Evolutionary conservation across 2,329 filamentous ascomycete species (phyloP).

Genomic region (Alternaria metachromatica): DNA sequence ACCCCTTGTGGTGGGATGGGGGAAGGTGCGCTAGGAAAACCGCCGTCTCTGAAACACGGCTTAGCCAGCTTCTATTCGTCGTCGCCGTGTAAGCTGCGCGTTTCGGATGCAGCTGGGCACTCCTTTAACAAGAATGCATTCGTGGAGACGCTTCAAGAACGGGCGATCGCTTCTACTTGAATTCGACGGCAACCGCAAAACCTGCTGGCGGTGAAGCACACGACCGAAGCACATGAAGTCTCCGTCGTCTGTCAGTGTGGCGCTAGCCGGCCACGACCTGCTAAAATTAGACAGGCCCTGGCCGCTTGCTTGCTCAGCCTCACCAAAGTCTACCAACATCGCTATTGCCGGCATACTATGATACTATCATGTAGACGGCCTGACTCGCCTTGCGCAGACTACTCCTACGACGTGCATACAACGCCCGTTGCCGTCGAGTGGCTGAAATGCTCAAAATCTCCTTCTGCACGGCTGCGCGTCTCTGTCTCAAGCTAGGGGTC

Average conservation of each 20-base stretch:
- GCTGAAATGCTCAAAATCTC: neutral
- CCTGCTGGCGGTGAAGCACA: constrained; percentile 18
- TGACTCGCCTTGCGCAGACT: neutral
- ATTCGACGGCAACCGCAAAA: neutral
- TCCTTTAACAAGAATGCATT: constrained; percentile 30
- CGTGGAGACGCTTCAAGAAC: constrained; percentile 15
- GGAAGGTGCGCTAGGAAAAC: constrained; percentile 24
- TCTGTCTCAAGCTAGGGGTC: constrained; percentile 9
- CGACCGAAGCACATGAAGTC: constrained; percentile 7
- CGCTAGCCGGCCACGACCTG: constrained; percentile 19
- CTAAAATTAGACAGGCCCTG: constrained; percentile 32
- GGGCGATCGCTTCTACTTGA: constrained; percentile 7
- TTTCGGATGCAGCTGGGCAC: constrained; percentile 28
- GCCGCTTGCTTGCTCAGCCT: constrained; percentile 36
- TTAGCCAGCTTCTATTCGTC: constrained; percentile 25
- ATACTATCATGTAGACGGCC: neutral
- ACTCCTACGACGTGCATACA: neutral
- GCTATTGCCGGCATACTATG: constrained; percentile 4
- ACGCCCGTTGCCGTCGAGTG: neutral
- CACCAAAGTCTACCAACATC: constrained; percentile 17
- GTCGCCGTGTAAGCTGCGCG: constrained; percentile 10
- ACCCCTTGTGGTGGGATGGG: constrained; percentile 13
- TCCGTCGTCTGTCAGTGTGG: constrained; percentile 17
- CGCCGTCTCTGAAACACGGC: constrained; percentile 33
- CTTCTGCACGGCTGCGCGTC: neutral